phyloP scores from a whole-genome alignment of 306 rosid genomes.

The Heteromeles arbutifolia region DNA sequence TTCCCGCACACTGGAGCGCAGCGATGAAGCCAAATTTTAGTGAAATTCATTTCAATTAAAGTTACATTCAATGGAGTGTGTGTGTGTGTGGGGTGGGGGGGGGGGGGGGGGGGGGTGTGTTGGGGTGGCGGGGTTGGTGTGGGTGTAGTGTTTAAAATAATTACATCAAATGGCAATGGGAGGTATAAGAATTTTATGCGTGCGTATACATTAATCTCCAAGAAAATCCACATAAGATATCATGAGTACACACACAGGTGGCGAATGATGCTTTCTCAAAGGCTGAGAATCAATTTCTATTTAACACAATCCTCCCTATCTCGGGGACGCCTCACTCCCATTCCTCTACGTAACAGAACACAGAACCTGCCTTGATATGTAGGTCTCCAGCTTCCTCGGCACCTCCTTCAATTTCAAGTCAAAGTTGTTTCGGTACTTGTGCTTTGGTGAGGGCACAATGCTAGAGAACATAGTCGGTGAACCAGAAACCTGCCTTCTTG shows the following conservation, averaged over 20 bases:
- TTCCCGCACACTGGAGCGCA: background rate
- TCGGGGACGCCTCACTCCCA: conserved; percentile 56
- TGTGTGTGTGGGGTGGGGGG: too few species aligned
- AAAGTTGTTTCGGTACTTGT: conserved; percentile 69
- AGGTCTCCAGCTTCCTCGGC: conserved; percentile 92
- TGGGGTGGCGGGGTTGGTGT: too few species aligned
- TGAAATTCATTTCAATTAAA: background rate
- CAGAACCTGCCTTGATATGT: conserved; percentile 85
- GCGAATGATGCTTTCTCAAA: conserved; percentile 47
- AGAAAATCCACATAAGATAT: background rate
- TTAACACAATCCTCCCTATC: conserved; percentile 25
- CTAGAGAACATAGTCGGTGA: conserved; percentile 45
- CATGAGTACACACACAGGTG: conserved; percentile 6
- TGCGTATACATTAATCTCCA: background rate
- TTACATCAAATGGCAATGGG: background rate
- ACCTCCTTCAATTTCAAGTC: conserved; percentile 82
- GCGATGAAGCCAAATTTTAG: background rate
- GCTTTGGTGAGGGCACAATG: conserved; percentile 54
- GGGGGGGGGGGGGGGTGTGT: too few species aligned
- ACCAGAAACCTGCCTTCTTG: conserved; percentile 78
- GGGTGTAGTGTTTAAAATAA: background rate
- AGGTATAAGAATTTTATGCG: background rate
- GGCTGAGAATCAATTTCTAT: conserved; percentile 45
- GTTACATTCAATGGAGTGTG: background rate
- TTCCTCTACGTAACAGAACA: conserved; percentile 79